Conservation (phyloP, 2,329 filamentous ascomycete genomes). For the Pseudopithomyces maydicus region DNA sequence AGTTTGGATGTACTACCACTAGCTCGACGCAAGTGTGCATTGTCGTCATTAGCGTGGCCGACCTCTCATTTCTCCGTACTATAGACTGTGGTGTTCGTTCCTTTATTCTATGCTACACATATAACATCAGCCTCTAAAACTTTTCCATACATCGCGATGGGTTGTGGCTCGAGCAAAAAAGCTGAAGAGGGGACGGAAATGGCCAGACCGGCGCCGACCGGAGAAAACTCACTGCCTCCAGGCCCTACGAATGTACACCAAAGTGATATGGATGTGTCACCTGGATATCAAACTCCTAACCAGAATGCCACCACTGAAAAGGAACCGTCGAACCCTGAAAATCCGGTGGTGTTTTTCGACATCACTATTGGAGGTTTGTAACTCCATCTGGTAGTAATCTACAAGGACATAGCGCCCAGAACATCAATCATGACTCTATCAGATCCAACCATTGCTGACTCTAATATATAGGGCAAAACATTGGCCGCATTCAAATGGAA, state of each 20-base stretch:
- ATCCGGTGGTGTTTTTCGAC: conserved; percentile 24
- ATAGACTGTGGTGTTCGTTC: neutral
- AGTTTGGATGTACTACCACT: neutral
- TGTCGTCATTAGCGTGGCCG: neutral
- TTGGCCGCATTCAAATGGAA: conserved; percentile 80
- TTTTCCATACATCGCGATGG: conserved; percentile 8
- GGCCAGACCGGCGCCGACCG: conserved; percentile 11
- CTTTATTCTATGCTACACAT: neutral
- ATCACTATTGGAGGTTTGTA: conserved; percentile 17
- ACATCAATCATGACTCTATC: neutral
- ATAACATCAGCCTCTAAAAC: neutral
- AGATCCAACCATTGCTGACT: neutral
- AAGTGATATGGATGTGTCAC: neutral
- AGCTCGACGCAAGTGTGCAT: neutral
- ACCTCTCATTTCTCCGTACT: neutral
- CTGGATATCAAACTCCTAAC: neutral
- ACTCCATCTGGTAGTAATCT: neutral
- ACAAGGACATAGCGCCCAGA: neutral
- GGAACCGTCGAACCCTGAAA: conserved; percentile 13
- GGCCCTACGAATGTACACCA: neutral
- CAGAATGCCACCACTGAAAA: conserved; percentile 7
- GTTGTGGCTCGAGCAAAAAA: conserved; percentile 18
- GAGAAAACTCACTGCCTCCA: neutral
- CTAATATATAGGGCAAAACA: conserved; percentile 49
- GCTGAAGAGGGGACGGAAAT: conserved; percentile 13